Percentiles rank a stretch among this genome's conserved stretches.
Conservation (phyloP, 1,284 basidiomycete species). For the Flammula alnicola region DNA sequence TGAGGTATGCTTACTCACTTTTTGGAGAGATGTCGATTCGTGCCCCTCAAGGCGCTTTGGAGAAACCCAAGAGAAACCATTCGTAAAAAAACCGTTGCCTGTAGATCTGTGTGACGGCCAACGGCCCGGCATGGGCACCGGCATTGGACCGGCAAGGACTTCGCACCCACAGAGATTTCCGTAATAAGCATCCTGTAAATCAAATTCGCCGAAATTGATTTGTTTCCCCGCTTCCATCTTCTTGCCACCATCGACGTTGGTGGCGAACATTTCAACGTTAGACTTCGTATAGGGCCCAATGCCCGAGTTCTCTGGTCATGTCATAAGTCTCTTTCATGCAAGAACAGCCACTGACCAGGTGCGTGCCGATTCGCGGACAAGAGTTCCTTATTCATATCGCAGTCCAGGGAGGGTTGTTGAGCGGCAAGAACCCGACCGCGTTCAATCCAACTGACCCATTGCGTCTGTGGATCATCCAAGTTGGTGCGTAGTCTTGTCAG, state of each 20-base stretch:
- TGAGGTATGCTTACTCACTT: no score
- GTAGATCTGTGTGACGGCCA: no score
- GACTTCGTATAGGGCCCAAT: conserved; percentile 21
- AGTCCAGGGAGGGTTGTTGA: conserved; percentile 70
- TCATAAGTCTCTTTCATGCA: conserved; percentile 41
- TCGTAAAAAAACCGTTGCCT: no score
- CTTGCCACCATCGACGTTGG: not conserved
- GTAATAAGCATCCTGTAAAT: not conserved
- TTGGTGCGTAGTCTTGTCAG: conserved; percentile 54
- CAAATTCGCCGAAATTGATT: not conserved
- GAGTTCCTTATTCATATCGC: not conserved
- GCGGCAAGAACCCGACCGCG: conserved; percentile 70
- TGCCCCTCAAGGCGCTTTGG: no score
- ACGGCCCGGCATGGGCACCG: no score
- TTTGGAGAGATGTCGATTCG: no score
- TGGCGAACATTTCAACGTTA: not conserved
- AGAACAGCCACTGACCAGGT: conserved; percentile 41
- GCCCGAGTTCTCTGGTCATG: conserved; percentile 45
- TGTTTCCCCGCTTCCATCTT: not conserved
- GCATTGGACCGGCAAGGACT: no score
- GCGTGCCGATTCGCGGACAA: conserved; percentile 1
- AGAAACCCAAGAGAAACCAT: no score
- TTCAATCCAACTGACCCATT: conserved; percentile 76
- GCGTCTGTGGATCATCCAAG: conserved; percentile 89
- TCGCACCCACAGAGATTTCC: not conserved